Percentiles rank a stretch among this genome's conserved stretches.
Evolutionary conservation across 192 early-diverging fungal genomes (phyloP).

Genomic region (Coemansia sp.): DNA sequence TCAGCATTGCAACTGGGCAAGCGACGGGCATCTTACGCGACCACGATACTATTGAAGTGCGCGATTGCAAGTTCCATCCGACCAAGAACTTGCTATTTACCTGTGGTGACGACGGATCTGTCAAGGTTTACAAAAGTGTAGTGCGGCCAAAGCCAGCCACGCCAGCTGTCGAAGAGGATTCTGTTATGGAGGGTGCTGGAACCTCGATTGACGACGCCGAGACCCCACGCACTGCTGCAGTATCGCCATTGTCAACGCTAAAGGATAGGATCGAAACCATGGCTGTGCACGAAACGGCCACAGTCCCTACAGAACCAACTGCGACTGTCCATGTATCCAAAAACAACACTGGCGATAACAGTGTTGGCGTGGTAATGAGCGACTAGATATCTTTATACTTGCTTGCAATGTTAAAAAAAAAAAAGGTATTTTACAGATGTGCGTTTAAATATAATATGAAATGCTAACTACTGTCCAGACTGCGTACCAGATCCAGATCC

Average conservation of each 20-base stretch:
- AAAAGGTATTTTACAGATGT: no score
- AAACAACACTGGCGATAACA: no score
- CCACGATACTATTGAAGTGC: conserved; percentile 90
- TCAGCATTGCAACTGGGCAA: conserved; percentile 73
- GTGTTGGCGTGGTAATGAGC: no score
- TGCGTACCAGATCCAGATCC: conserved; percentile 36
- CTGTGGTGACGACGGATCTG: conserved; percentile 75
- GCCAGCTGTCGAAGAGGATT: not conserved
- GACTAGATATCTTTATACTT: no score
- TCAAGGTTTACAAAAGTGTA: conserved; percentile 58
- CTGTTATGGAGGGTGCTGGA: not conserved
- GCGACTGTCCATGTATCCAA: no score
- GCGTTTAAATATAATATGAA: no score
- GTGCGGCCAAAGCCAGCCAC: conserved; percentile 8
- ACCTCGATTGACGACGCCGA: conserved; percentile 5
- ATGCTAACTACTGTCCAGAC: conserved; percentile 22
- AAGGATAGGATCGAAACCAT: conserved; percentile 45
- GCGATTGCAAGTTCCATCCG: conserved; percentile 90
- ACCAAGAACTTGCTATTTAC: conserved; percentile 76
- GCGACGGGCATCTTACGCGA: conserved; percentile 78
- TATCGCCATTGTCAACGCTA: conserved; percentile 34
- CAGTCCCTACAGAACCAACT: not conserved
- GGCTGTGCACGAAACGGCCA: conserved; percentile 27
- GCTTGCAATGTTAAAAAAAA: no score
- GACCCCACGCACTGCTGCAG: conserved; percentile 29